Base-by-base conservation (phyloP, 1,284 basidiomycete species). In the Schizophyllum amplum region DNA sequence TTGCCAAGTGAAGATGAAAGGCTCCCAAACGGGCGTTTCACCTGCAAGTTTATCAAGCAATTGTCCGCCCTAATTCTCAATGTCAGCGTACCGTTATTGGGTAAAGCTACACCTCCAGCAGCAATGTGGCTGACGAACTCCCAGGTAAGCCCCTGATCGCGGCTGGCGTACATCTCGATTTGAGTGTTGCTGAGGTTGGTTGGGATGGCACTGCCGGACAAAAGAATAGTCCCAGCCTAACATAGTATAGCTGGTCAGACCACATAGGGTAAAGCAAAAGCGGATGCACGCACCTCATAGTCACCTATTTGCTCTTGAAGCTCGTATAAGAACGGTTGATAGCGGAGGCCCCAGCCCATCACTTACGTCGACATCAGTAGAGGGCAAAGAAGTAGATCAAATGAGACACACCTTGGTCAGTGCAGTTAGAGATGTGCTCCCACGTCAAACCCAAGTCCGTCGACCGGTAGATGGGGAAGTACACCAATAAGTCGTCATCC, bases 111-210 rank as follows among this genome's bases (percentile, higher is more conserved):
- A 23, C 64, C 67, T 7, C 68, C 64, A 7, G 59, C 57, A 6
- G 66, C 67, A 24, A 67, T 62, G 50, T 63, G 60, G 17, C 56
- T 57, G 50, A 69, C 63, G 55, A 69, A 72, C 46, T 57, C 60
- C 70, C 71, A 71, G 0, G 67, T 67, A 46, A 52, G 53, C 17
- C 67, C 70, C 33, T 66, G 65, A 59, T 72, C 67, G 1, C 57
- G 62, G 53, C 66, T 67, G 24, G 66, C 70, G 52, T 72, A 72
- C 5, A 72, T 53, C 48, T 72, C 71, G 46, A 72, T 64, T 55
- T 71, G 65, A 0, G 70, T 71, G 54, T 65, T 63, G 53, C 62
- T 64, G 20, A 69, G 56, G 56, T 70, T 64, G 1, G 56, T 57
- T 1, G 62, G 63, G 27, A 64, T 64, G 5, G 63, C 63, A 33